A percentile compares a stretch with the other conserved stretches of the same genome.
These are phyloP conservation scores for Geotrichum siamense DNA, from an alignment of 1,139 yeast genomes.

Conservation along the genomic window DNA sequence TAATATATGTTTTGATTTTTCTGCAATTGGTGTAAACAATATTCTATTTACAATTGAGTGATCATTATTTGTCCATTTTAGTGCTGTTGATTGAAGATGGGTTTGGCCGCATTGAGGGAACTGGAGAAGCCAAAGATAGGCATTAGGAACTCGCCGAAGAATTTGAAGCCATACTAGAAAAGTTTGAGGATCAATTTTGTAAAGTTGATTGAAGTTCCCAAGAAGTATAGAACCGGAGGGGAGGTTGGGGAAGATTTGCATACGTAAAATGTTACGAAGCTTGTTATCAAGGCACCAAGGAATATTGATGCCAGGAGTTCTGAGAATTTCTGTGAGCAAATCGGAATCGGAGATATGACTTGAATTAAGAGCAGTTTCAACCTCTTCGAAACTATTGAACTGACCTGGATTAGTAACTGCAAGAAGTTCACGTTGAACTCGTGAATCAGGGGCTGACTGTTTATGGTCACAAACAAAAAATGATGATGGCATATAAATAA, in stretches of 20 bases:
- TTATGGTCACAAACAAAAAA: conserved; percentile 35
- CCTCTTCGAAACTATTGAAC: conserved; percentile 4
- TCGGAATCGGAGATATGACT: not conserved
- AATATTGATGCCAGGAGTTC: conserved; percentile 12
- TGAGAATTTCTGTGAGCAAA: conserved; percentile 9
- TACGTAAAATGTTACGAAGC: conserved; percentile 26
- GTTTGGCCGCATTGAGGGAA: conserved; percentile 32
- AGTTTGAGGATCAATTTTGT: conserved; percentile 34
- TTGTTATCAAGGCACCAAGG: conserved; percentile 27
- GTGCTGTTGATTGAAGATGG: conserved; percentile 27
- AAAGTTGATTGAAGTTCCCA: conserved; percentile 35
- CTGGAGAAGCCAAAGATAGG: conserved; percentile 33
- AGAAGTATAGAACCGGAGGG: conserved; percentile 28
- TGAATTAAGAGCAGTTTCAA: conserved; percentile 5
- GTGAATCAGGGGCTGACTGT: conserved; percentile 31
- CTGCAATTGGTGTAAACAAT: conserved; percentile 34
- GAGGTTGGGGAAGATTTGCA: conserved; percentile 28
- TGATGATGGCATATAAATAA: conserved; percentile 32
- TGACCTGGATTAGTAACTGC: not conserved
- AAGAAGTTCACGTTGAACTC: conserved; percentile 13
- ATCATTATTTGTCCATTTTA: conserved; percentile 25
- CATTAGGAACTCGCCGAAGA: conserved; percentile 27
- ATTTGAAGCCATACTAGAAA: conserved; percentile 31
- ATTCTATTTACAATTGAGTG: conserved; percentile 23
- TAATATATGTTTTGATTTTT: conserved; percentile 30